Evolutionary conservation across 805 yeast genomes (phyloP).

Genomic region (Danielozyma ontarioensis): DNA sequence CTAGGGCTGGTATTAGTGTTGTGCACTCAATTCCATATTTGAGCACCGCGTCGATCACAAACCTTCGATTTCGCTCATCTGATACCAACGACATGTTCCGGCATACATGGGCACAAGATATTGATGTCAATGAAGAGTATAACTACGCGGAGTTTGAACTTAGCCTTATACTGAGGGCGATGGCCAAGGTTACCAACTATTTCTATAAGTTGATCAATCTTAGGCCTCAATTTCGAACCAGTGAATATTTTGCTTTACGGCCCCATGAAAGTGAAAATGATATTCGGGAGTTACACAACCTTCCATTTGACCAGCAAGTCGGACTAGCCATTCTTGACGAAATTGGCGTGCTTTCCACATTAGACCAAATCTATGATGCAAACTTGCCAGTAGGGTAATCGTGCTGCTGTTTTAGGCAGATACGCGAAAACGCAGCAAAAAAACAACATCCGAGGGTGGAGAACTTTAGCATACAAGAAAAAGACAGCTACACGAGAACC

Average conservation of each 20-base stretch:
- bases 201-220: conserved; percentile 4
- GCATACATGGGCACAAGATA: conserved; percentile 42
- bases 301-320: too few relatives aligned
- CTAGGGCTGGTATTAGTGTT: conserved; percentile 19
- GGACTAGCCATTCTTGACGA: too few relatives aligned
- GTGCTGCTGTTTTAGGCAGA: too few relatives aligned
- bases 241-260: not conserved
- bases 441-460: too few relatives aligned
- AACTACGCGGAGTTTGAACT: conserved; percentile 34
- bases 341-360: too few relatives aligned
- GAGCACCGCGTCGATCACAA: conserved; percentile 42
- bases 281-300: too few relatives aligned
- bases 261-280: not conserved
- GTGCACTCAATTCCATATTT: conserved; percentile 54
- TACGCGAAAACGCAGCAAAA: too few relatives aligned
- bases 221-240: not conserved
- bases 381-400: too few relatives aligned
- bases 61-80: conserved; percentile 28
- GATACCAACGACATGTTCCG: conserved; percentile 23
- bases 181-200: conserved; percentile 4
- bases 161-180: conserved; percentile 22
- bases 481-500: too few relatives aligned
- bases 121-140: conserved; percentile 50
- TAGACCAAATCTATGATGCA: too few relatives aligned
- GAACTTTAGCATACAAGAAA: too few relatives aligned